These are phyloP conservation scores for Debaryomyces coudertii DNA, from an alignment of 1,139 yeast genomes.

Conservation along the genomic window DNA sequence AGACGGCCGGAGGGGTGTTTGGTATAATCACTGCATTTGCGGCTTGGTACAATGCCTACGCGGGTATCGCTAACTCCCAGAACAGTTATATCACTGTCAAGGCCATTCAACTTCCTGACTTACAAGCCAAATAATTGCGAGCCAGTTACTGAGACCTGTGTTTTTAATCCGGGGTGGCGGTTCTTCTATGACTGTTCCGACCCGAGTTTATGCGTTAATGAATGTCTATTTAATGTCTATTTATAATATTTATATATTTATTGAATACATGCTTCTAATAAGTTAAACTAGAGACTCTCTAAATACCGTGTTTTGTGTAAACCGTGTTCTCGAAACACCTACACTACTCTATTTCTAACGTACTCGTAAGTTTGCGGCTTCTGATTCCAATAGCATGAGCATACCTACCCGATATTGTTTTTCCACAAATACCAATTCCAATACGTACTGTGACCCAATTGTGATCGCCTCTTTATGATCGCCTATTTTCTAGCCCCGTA, in stretches of 20 bases:
- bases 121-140: constrained; percentile 25
- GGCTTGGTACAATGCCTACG: constrained; percentile 90
- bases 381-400: neutral
- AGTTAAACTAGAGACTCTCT: too few relatives aligned
- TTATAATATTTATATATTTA: constrained; percentile 4
- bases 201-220: constrained; percentile 1
- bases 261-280: neutral
- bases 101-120: constrained; percentile 51
- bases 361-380: too few relatives aligned
- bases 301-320: too few relatives aligned
- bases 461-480: neutral
- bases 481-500: too few relatives aligned
- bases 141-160: neutral
- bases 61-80: constrained; percentile 79
- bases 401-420: neutral
- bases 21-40: constrained; percentile 79
- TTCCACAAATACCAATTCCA: too few relatives aligned
- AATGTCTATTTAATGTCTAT: constrained; percentile 6
- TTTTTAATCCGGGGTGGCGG: neutral
- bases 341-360: too few relatives aligned
- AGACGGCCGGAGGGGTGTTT: constrained; percentile 77
- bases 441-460: too few relatives aligned
- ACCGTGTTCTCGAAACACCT: too few relatives aligned
- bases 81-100: constrained; percentile 66
- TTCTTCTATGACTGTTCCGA: neutral